phyloP scores from a whole-genome alignment of 1,284 basidiomycete genomes.

The Hortiboletus rubellus region DNA sequence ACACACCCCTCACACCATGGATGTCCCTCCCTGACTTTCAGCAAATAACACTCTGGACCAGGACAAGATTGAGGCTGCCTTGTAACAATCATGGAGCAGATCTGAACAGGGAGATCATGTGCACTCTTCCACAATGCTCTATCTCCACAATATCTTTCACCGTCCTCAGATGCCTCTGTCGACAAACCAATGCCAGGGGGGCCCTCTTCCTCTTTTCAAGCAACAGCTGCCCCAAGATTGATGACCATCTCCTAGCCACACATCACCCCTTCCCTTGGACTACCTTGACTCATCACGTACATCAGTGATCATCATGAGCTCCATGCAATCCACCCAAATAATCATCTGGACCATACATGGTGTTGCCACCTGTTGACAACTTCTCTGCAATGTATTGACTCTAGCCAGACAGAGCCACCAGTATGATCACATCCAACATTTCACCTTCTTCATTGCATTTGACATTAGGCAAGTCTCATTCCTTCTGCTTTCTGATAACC shows the following conservation, averaged over 20 bases:
- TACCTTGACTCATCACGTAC: slow-evolving; percentile 3
- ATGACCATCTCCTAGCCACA: accelerated
- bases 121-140: neutral
- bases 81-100: neutral
- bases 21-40: neutral
- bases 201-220: neutral
- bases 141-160: neutral
- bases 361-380: too few relatives aligned
- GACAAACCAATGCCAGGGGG: neutral
- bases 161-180: neutral
- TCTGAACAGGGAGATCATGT: neutral
- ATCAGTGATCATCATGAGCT: neutral
- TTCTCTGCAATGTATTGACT: neutral
- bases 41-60: neutral
- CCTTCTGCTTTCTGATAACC: too few relatives aligned
- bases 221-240: neutral
- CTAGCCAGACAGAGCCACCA: neutral
- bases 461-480: neutral
- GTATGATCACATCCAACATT: neutral
- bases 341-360: neutral
- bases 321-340: neutral
- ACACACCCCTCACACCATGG: neutral
- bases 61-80: neutral
- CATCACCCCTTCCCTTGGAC: neutral
- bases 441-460: neutral